Percentiles rank a stretch among this genome's conserved stretches.
Evolutionary conservation across 1,284 basidiomycete species (phyloP).

Genomic region (Trametes hirsuta): DNA sequence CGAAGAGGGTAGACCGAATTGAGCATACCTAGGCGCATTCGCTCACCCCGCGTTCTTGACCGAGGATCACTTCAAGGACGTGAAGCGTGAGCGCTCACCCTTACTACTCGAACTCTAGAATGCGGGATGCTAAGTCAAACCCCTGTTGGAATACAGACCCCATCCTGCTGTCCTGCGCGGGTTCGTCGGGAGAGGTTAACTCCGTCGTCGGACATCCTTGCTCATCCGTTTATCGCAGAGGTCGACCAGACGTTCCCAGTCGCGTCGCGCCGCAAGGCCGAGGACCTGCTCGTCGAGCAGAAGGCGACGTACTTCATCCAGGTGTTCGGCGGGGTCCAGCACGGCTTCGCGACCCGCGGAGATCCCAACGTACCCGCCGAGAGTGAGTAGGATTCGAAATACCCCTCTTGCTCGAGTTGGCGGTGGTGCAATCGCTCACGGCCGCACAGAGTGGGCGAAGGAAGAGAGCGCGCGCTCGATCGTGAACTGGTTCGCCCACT

Average conservation of each 20-base stretch:
- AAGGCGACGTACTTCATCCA: conserved; percentile 51
- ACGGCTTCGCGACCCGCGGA: conserved; percentile 48
- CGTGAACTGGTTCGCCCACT: conserved; percentile 22
- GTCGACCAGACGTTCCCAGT: conserved; percentile 46
- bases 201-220: background rate
- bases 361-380: conserved; percentile 41
- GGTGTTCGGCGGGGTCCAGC: conserved; percentile 49
- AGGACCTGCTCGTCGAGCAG: conserved; percentile 46
- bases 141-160: background rate
- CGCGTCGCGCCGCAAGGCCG: conserved; percentile 45
- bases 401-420: too few species aligned
- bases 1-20: background rate
- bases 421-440: background rate
- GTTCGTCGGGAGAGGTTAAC: background rate
- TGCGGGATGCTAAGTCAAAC: background rate
- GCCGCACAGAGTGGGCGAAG: conserved; percentile 53
- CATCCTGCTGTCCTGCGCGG: conserved; percentile 1
- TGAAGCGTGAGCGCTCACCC: conserved; percentile 45
- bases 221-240: conserved; percentile 34
- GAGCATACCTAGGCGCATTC: conserved; percentile 46
- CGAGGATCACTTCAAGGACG: conserved; percentile 47
- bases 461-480: conserved; percentile 57
- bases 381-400: conserved; percentile 37
- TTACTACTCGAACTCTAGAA: background rate
- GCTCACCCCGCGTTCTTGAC: conserved; percentile 58